Base-by-base conservation (phyloP, 768 basidiomycete genomes). In the Gloeostereum incarnatum region DNA sequence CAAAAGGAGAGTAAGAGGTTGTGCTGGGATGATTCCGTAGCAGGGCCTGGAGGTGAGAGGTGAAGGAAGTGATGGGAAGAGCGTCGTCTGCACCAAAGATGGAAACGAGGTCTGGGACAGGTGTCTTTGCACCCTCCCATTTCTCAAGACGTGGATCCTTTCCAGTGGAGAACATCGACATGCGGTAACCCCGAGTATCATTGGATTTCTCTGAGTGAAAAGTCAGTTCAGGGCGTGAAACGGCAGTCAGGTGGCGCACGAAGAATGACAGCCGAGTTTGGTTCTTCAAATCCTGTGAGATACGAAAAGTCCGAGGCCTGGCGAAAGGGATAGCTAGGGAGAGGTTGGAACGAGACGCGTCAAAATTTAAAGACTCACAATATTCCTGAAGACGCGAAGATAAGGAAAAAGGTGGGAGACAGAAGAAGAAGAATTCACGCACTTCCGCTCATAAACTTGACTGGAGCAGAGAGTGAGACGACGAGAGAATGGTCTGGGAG, bases 301-400 rank as follows among this genome's bases (percentile, higher is more conserved):
- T 99, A 98, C 84, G 84, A 90, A 55, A 93, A 88, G 58, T 94
- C 82, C 25, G 87, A 90, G 0, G 78, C 77, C 59, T 94, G 94
- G 17, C 94, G 77, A 54, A 88, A 96, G 56, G 92, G 92, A 69
- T 97, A 96, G 58, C 93, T 98, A 53, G 23, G 35, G 6, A 32
- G 25, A 25, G 35, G 39, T 33, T 13, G 50, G 30, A 38, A 17
- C 45, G 19, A 40, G 38, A n/a, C 29, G 20, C 20, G 29, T 18
- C 24, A 16, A 14, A 40, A 21, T n/a, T 31, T 20, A n/a, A 27
- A 6, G 22, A 60, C 84, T 63, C 58, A 90, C 87, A 89, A 91
- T 50, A 90, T 91, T 45, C 82, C 72, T 71, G 45, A 32, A 36
- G 27, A 48, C 34, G 5, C 22, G 21, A 17, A 27, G 20, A 39